Evolutionary conservation across 2,329 filamentous ascomycete genomes (phyloP).

Genomic region (Epicoccum nigrum): DNA sequence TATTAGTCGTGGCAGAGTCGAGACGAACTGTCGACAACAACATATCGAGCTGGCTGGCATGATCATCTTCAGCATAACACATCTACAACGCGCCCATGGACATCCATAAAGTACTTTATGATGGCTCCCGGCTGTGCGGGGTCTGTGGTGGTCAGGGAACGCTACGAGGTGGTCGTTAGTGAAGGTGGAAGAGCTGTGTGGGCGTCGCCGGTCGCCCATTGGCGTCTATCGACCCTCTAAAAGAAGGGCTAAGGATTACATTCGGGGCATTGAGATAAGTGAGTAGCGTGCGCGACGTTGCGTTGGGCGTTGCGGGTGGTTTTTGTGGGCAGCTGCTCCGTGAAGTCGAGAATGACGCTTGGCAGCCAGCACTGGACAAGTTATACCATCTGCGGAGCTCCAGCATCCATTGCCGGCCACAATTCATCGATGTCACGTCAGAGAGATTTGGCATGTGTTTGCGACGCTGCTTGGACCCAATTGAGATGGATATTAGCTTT

Average conservation of each 20-base stretch:
- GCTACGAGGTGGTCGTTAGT: background rate
- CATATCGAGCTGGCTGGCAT: too few relatives aligned
- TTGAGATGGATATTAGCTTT: slow-evolving; percentile 34
- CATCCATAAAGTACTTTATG: too few relatives aligned
- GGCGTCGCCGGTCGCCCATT: background rate
- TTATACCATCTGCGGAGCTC: slow-evolving; percentile 27
- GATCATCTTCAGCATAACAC: background rate
- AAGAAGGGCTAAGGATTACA: background rate
- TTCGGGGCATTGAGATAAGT: slow-evolving; percentile 1
- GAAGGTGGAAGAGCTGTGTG: background rate
- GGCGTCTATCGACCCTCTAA: background rate
- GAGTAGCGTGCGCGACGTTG: slow-evolving; percentile 4
- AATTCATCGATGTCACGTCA: slow-evolving; percentile 27
- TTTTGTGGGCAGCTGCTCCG: slow-evolving; percentile 5
- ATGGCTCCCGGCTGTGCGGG: background rate
- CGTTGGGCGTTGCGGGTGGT: slow-evolving; percentile 7
- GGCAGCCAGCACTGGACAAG: slow-evolving; percentile 34
- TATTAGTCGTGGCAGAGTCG: background rate
- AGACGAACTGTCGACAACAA: too few relatives aligned
- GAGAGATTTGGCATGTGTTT: slow-evolving; percentile 27
- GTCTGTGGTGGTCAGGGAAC: background rate
- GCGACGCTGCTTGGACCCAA: slow-evolving; percentile 31
- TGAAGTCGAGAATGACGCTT: slow-evolving; percentile 39
- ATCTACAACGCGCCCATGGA: background rate
- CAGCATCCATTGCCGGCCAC: slow-evolving; percentile 19